phyloP scores from a whole-genome alignment of 2,329 filamentous ascomycete genomes.

The Aspergillus ruber region DNA sequence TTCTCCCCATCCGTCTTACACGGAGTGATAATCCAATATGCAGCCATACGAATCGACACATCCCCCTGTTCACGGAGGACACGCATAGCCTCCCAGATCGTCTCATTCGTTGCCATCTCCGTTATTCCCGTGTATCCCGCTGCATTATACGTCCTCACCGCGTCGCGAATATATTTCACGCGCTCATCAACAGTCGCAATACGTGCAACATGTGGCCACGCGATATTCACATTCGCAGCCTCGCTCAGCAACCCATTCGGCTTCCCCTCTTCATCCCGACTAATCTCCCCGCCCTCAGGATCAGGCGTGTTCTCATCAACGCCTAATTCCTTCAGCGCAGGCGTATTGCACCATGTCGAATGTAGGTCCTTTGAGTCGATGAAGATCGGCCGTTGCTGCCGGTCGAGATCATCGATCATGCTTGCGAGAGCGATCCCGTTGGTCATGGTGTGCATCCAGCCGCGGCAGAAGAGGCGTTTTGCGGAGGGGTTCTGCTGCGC shows the following conservation, averaged over 20 bases:
- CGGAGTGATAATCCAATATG: slow-evolving; percentile 44
- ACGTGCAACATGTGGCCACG: slow-evolving; percentile 43
- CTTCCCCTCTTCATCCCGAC: slow-evolving; percentile 34
- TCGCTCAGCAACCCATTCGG: slow-evolving; percentile 42
- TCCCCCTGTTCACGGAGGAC: slow-evolving; percentile 19
- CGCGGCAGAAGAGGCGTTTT: slow-evolving; percentile 40
- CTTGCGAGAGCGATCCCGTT: slow-evolving; percentile 36
- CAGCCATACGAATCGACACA: slow-evolving; percentile 39
- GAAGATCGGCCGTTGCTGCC: slow-evolving; percentile 43
- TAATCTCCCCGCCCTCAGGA: slow-evolving; percentile 42
- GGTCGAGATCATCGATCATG: slow-evolving; percentile 43
- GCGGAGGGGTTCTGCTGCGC: slow-evolving; percentile 32
- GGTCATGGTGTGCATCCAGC: slow-evolving; percentile 46
- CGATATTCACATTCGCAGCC: slow-evolving; percentile 38
- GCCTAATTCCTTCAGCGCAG: slow-evolving; percentile 41
- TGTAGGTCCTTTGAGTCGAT: slow-evolving; percentile 46
- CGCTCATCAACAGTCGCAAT: slow-evolving; percentile 39
- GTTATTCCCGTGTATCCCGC: slow-evolving; percentile 45
- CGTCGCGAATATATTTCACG: slow-evolving; percentile 33
- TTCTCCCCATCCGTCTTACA: slow-evolving; percentile 31
- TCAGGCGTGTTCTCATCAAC: slow-evolving; percentile 31
- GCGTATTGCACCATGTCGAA: slow-evolving; percentile 45
- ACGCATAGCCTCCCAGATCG: slow-evolving; percentile 39
- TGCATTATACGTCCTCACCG: slow-evolving; percentile 37
- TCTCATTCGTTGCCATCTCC: slow-evolving; percentile 49